These are phyloP conservation scores for Lantana camara DNA, from an alignment of 257 asterid species.

Conservation along the genomic window DNA sequence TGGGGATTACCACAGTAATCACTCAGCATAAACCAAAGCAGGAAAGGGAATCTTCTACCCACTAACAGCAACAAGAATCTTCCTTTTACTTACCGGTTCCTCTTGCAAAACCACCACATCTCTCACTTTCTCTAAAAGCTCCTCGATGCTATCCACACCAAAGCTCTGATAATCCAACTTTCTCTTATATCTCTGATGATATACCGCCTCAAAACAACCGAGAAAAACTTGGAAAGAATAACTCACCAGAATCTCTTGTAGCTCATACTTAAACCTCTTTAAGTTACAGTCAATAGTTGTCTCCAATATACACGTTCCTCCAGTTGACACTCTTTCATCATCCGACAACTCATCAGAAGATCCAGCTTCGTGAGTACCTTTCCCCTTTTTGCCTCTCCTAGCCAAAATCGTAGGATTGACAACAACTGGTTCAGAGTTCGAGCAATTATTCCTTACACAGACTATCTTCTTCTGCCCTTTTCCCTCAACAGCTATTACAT, in stretches of 20 bases:
- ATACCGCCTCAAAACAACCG: slow-evolving; percentile 68
- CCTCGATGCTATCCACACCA: slow-evolving; percentile 73
- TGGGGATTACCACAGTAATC: too few relatives aligned
- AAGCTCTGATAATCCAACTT: slow-evolving; percentile 59
- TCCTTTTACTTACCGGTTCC: slow-evolving; percentile 68
- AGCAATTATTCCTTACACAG: slow-evolving; percentile 36
- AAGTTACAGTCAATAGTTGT: slow-evolving; percentile 38
- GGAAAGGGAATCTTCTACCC: slow-evolving; percentile 36
- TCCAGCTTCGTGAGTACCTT: slow-evolving; percentile 45
- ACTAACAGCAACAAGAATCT: slow-evolving; percentile 60
- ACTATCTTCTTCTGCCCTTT: slow-evolving; percentile 61
- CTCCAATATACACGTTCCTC: slow-evolving; percentile 31
- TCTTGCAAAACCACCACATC: slow-evolving; percentile 76
- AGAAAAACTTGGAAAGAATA: slow-evolving; percentile 70
- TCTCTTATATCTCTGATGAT: slow-evolving; percentile 78
- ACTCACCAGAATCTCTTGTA: slow-evolving; percentile 90
- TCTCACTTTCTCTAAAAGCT: slow-evolving; percentile 70
- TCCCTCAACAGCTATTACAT: slow-evolving; percentile 55
- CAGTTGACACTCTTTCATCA: slow-evolving; percentile 52
- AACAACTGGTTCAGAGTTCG: slow-evolving; percentile 42
- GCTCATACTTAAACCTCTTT: slow-evolving; percentile 66
- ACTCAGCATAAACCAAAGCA: too few relatives aligned
- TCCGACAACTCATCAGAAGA: slow-evolving; percentile 75
- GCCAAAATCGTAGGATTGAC: slow-evolving; percentile 33
- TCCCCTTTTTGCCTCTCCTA: slow-evolving; percentile 54